These are phyloP conservation scores for Acer saccharum DNA, from an alignment of 345 rosid genomes.

Conservation along the genomic window DNA sequence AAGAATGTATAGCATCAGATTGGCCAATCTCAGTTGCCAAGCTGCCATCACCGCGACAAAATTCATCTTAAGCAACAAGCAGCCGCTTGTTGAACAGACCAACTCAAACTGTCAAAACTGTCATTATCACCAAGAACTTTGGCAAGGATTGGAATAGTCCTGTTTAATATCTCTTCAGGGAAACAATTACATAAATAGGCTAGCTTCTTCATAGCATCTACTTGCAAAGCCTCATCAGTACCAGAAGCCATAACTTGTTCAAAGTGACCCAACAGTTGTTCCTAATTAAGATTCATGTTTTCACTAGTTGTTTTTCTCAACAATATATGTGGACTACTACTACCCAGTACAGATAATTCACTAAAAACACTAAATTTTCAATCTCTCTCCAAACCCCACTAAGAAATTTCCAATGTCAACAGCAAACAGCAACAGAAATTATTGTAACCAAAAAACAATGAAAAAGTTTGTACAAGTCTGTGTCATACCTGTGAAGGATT, in stretches of 20 bases:
- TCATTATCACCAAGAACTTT: conserved; percentile 29
- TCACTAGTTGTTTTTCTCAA: not conserved
- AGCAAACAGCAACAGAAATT: conserved; percentile 22
- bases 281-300: conserved; percentile 38
- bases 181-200: conserved; percentile 32
- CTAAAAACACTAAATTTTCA: not conserved
- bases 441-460: not conserved
- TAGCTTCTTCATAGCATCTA: conserved; percentile 41
- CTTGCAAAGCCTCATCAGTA: conserved; percentile 31
- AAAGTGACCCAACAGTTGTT: conserved; percentile 36
- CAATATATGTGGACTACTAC: conserved; percentile 13
- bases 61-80: conserved; percentile 50
- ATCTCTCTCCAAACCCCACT: not conserved
- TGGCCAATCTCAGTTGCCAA: conserved; percentile 45
- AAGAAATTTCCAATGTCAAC: not conserved
- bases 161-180: conserved; percentile 33
- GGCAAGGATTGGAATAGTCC: conserved; percentile 43
- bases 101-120: conserved; percentile 21
- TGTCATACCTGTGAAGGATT: too few relatives aligned
- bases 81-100: conserved; percentile 37
- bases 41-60: conserved; percentile 33
- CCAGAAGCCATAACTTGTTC: conserved; percentile 41
- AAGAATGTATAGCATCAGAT: conserved; percentile 39
- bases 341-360: conserved; percentile 15
- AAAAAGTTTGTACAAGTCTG: too few relatives aligned